These are phyloP conservation scores for Acer saccharum DNA, from an alignment of 345 rosid genomes.

Conservation along the genomic window DNA sequence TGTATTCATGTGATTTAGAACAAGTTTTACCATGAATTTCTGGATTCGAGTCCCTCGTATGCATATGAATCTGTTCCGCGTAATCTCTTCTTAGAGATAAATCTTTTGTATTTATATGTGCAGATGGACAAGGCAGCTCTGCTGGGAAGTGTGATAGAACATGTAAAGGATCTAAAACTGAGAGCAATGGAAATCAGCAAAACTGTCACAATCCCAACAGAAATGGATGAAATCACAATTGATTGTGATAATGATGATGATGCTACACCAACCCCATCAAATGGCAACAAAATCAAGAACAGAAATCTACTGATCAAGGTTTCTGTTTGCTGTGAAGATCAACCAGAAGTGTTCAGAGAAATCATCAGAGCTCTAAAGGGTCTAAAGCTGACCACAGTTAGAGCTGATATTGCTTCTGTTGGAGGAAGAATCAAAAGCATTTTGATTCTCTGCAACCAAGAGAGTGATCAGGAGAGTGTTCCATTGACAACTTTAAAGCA, in stretches of 20 bases:
- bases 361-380: constrained; percentile 53
- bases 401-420: constrained; percentile 62
- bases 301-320: constrained; percentile 48
- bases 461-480: constrained; percentile 26
- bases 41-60: too few species aligned
- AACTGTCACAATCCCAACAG: constrained; percentile 57
- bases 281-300: constrained; percentile 3
- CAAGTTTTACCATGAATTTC: too few species aligned
- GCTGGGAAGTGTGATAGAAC: constrained; percentile 68
- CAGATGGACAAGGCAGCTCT: constrained; percentile 97
- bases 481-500: constrained; percentile 46
- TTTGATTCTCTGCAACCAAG: constrained; percentile 48
- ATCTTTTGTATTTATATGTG: background rate
- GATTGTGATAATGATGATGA: constrained; percentile 26
- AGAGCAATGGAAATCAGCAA: constrained; percentile 60
- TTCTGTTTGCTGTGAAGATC: constrained; percentile 79
- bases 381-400: constrained; percentile 49
- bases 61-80: too few species aligned
- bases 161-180: constrained; percentile 68
- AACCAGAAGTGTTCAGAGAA: constrained; percentile 75
- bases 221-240: constrained; percentile 68
- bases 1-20: too few species aligned
- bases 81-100: background rate
- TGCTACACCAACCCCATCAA: constrained; percentile 1
- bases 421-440: constrained; percentile 78